phyloP scores from a whole-genome alignment of 2,329 filamentous ascomycete species.

The Alternaria gaisen region DNA sequence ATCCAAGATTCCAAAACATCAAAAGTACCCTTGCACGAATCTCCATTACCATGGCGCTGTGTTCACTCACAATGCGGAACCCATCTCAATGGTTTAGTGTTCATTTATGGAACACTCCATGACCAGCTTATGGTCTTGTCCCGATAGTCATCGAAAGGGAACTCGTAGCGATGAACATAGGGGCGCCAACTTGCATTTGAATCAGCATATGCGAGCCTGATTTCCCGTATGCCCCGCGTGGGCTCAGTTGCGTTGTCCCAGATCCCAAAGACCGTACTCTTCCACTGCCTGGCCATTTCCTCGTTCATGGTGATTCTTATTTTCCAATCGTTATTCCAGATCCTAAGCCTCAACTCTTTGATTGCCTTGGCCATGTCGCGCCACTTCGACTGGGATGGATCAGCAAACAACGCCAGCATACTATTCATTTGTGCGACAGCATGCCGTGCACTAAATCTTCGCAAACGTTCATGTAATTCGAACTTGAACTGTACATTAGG shows the following conservation, averaged over 20 bases:
- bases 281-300: constrained; percentile 1
- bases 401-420: neutral
- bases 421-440: neutral
- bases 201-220: neutral
- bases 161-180: neutral
- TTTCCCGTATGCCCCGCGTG: neutral
- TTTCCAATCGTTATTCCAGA: neutral
- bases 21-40: neutral
- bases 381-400: neutral
- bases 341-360: neutral
- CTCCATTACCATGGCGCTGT: neutral
- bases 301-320: neutral
- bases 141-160: neutral
- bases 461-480: neutral
- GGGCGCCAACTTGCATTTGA: neutral
- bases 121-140: neutral
- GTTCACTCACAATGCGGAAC: neutral
- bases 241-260: constrained; percentile 1
- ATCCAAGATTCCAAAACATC: neutral
- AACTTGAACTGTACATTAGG: neutral
- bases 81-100: no score
- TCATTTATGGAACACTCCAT: neutral
- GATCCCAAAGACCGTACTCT: neutral
- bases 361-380: neutral
- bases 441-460: neutral